Evolutionary conservation across 2,329 filamentous ascomycete species (phyloP), one percentile per base, ranked within the genome.

Genomic region (Fusarium dimerum): DNA sequence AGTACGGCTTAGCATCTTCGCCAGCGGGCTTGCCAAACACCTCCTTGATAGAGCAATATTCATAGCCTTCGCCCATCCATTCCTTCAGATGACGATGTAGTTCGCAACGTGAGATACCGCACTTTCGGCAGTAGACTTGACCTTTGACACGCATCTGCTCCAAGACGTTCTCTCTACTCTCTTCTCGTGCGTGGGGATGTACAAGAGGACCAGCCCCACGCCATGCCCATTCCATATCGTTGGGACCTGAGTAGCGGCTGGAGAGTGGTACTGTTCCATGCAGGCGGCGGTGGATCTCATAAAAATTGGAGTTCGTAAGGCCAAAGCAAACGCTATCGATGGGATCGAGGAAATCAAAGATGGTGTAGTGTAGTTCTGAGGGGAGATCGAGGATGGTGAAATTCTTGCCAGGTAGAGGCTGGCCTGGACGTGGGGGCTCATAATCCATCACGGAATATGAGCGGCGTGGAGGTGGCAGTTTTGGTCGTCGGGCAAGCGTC

Each of bases 211-310:
- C 77, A 3, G 82, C 80, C 46, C 80, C 72, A 56, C 82, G 79
- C 82, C 83, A 87, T 42, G 83, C 83, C 76, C 81, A 84, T 65
- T 87, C 84, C 64, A 84, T 76, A 57, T 83, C 78, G 68, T 86
- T 86, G 49, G 84, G 84, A 1, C 84, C 84, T 7, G 75, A 67
- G 43, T 84, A 83, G 13, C 83, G 78, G 43, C 77, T 77, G 16
- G 78, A 78, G 15, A 87, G 76, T 10, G 81, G 73, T n/a, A 86
- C 78, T 8, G 68, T 73, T 48, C 79, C 81, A 66, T 84, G 78
- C 68, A 84, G 74, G 49, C 76, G 77, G 26, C 76, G 75, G 68
- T 84, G 82, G 61, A 86, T 81, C 34, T 74, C 70, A 67, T 87
- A 86, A 58, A 85, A 78, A 65, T 79, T 76, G 41, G 74, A 75